phyloP scores from a whole-genome alignment of 106 monocot genomes.

The Cymbidium sinense region DNA sequence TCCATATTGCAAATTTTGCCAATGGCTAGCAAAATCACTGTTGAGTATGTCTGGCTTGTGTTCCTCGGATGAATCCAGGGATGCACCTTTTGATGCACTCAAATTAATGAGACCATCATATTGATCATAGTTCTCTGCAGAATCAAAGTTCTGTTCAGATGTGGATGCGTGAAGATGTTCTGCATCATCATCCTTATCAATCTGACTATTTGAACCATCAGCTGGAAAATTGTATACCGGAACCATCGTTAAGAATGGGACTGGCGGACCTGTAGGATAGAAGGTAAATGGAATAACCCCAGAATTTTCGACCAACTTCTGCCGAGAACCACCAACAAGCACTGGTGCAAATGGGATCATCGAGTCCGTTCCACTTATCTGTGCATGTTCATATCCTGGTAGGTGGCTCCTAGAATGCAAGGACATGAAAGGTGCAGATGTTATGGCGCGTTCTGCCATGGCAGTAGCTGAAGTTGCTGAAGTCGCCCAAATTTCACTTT shows the following conservation, averaged over 20 bases:
- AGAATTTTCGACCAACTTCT: constrained; percentile 36
- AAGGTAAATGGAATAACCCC: constrained; percentile 50
- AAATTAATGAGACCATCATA: constrained; percentile 11
- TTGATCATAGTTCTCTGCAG: constrained; percentile 27
- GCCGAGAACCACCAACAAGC: constrained; percentile 31
- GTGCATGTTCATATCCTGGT: constrained; percentile 29
- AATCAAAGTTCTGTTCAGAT: constrained; percentile 25
- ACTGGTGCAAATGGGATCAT: constrained; percentile 30
- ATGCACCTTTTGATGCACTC: constrained; percentile 16
- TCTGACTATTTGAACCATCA: constrained; percentile 19
- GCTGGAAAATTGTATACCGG: constrained; percentile 31
- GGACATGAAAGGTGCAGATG: constrained; percentile 12
- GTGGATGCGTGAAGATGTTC: constrained; percentile 18
- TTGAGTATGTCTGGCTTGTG: constrained; percentile 65
- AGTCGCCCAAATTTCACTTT: constrained; percentile 29
- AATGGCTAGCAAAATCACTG: constrained; percentile 66
- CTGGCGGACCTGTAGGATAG: constrained; percentile 66
- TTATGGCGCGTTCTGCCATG: constrained; percentile 19
- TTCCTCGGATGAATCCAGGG: constrained; percentile 24
- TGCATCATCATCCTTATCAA: constrained; percentile 25
- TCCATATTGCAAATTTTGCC: constrained; percentile 64
- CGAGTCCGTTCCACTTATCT: constrained; percentile 9
- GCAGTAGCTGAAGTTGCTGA: constrained; percentile 21
- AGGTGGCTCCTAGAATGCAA: constrained; percentile 14
- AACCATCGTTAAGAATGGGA: constrained; percentile 47